Base-by-base conservation (phyloP, 331 rosid species). In the Acacia concinna region DNA sequence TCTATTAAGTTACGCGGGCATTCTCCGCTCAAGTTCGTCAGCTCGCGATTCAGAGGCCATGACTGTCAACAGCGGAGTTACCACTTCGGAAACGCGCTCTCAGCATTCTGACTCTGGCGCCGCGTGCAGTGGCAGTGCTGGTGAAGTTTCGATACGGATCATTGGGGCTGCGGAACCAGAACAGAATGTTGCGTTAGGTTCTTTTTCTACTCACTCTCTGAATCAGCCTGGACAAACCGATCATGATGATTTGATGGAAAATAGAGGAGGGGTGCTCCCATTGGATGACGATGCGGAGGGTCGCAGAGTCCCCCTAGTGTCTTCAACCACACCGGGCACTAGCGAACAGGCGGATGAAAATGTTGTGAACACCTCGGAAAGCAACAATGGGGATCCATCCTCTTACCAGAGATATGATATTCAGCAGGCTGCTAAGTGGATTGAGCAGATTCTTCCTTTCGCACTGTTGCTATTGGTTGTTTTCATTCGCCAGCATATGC, bases 371-470 rank as follows among this genome's bases (percentile, higher is more conserved):
- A 87, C 78, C 17, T 41, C 27, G 64, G 92, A 86, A 51, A 88
- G 77, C 46, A 81, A 74, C 32, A 80, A 78, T n/a, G 76, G 89
- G 79, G 93, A 88, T 83, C 81, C 93, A 30, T 83, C 88, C 1
- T 85, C 90, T 46, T 87, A 88, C 59, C 90, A 87, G 78, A 81
- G 93, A 81, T 81, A 88, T 52, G 97, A 95, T 80, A 82, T 89
- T 84, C 98, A 95, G 80, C 96, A 85, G 84, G 79, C 85, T 71
- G 94, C 93, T 0, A 89, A 88, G 75, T 89, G 97, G 92, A 82
- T 91, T 81, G 98, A 91, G 83, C 97, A 91, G 81, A 80, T 95
- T 85, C 97, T 95, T 71, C 99, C 96, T 25, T 95, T 93, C 74
- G 87, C 91, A 17, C 69, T 95, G 64, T 85, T 95, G 63, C 70